Evolutionary conservation across 2,329 filamentous ascomycete genomes (phyloP).

Genomic region (Pseudofabraea citricarpa): DNA sequence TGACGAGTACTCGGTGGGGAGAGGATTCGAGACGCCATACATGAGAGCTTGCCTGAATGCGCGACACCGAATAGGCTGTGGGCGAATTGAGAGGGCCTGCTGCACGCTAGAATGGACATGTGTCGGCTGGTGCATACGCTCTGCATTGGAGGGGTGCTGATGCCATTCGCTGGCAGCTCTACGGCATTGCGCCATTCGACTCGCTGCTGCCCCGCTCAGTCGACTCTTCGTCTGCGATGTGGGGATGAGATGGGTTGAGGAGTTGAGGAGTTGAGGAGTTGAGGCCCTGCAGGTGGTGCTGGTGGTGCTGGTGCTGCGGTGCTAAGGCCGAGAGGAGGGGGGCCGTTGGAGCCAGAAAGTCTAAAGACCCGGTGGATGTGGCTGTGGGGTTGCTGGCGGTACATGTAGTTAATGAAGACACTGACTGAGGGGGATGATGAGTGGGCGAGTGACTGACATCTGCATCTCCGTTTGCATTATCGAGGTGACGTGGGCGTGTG

Average conservation of each 20-base stretch:
- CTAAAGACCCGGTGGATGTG: no score
- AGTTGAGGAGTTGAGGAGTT: no score
- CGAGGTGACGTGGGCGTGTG: no score
- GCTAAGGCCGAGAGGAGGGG: neutral
- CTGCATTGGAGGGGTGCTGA: neutral
- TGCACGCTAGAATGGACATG: neutral
- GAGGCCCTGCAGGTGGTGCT: no score
- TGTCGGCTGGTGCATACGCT: neutral
- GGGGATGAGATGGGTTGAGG: no score
- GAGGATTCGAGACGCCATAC: neutral
- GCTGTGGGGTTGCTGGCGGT: no score
- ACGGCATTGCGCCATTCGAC: neutral
- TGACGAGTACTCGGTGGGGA: neutral
- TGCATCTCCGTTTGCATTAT: no score
- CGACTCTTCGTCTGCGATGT: no score
- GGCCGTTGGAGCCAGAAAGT: neutral
- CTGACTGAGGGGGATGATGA: no score
- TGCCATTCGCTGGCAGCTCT: neutral
- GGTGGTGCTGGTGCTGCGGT: neutral
- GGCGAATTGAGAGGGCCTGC: neutral
- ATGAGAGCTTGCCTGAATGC: neutral
- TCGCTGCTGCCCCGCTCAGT: neutral
- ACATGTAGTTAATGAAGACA: no score
- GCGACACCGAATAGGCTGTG: conserved; percentile 1
- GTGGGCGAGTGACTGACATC: no score